Evolutionary conservation across 768 basidiomycete species (phyloP).

Genomic region (Serendipita vermifera): DNA sequence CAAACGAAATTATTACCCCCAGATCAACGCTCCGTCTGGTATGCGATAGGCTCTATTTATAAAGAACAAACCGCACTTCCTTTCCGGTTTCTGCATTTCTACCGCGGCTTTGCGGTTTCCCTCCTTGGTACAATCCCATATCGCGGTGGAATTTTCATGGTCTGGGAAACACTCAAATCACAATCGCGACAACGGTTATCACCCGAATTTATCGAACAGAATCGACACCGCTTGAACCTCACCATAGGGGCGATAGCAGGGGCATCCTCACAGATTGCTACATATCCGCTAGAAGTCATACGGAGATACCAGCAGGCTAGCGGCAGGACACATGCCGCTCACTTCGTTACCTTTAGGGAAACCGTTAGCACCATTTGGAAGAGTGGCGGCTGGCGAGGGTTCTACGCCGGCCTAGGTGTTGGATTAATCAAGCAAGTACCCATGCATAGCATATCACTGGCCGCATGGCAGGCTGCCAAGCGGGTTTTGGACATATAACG

Average conservation of each 20-base stretch:
- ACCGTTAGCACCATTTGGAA: conserved; percentile 56
- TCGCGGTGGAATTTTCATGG: conserved; percentile 86
- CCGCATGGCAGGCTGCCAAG: conserved; percentile 80
- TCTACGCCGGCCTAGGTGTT: conserved; percentile 81
- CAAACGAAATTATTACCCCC: conserved; percentile 50
- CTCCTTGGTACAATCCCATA: conserved; percentile 89
- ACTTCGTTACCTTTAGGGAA: conserved; percentile 66
- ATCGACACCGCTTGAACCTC: conserved; percentile 40
- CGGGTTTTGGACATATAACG: conserved; percentile 31
- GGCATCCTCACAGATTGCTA: conserved; percentile 70
- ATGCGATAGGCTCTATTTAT: conserved; percentile 44
- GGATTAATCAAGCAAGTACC: conserved; percentile 92
- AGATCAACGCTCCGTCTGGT: conserved; percentile 33
- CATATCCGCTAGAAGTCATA: conserved; percentile 91
- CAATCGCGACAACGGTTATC: conserved; percentile 43
- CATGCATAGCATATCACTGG: conserved; percentile 87
- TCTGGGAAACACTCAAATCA: conserved; percentile 54
- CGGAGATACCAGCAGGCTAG: conserved; percentile 92
- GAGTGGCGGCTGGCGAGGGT: conserved; percentile 67
- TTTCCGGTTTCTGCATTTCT: conserved; percentile 77
- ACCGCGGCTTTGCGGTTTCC: conserved; percentile 93
- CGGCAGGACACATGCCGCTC: conserved; percentile 59
- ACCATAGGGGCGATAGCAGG: conserved; percentile 78
- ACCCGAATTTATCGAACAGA: conserved; percentile 14
- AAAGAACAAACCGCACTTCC: conserved; percentile 42